A percentile compares a stretch with the other conserved stretches of the same genome.
Conservation (phyloP, 129 eudicot species). For the Centaurea solstitialis region DNA sequence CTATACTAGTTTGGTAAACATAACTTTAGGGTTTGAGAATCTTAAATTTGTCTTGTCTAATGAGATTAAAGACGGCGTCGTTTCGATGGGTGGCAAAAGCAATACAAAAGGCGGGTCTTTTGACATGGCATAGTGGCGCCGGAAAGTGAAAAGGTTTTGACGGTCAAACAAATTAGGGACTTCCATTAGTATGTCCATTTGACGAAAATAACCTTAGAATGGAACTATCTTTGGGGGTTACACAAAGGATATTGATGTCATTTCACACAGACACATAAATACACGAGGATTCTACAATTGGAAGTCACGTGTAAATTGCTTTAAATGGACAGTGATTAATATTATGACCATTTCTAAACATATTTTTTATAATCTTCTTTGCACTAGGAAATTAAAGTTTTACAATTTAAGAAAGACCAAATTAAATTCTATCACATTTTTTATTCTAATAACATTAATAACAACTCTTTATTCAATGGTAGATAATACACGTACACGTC, state of each 20-base stretch:
- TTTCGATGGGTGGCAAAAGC: neutral
- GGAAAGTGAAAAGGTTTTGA: constrained; percentile 12
- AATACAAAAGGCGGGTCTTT: constrained; percentile 9
- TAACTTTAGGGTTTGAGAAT: no score
- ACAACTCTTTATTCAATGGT: no score
- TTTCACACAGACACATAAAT: constrained; percentile 12
- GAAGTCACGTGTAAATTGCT: constrained; percentile 34
- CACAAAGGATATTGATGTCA: constrained; percentile 29
- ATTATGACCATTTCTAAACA: no score
- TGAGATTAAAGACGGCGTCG: constrained; percentile 23
- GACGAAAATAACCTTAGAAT: constrained; percentile 27
- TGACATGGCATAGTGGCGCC: constrained; percentile 2
- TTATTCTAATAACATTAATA: no score
- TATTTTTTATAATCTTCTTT: no score
- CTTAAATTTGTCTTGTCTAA: constrained; percentile 19
- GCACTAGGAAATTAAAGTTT: no score
- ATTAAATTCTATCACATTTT: no score
- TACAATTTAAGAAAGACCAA: no score
- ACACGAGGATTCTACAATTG: constrained; percentile 17
- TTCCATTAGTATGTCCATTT: neutral
- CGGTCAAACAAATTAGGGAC: constrained; percentile 29
- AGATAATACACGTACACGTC: no score
- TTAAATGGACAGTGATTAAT: no score
- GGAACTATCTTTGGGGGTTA: neutral
- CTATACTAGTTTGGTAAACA: no score